A percentile compares a stretch with the other conserved stretches of the same genome.
Conservation (phyloP, 2,329 filamentous ascomycete species). For the Metarhizium humberi region DNA sequence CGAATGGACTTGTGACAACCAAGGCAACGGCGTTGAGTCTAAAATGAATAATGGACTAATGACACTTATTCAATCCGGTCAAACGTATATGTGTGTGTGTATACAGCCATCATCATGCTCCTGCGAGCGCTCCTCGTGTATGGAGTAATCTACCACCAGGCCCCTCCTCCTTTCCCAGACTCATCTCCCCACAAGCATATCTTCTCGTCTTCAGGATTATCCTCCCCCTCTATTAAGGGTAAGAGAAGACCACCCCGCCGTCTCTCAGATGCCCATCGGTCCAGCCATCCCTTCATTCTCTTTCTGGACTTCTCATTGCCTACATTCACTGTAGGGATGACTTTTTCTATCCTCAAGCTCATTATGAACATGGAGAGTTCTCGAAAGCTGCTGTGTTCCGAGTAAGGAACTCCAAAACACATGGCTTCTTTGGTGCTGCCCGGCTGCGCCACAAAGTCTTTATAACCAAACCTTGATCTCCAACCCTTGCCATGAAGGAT, state of each 20-base stretch:
- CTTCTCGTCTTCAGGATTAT: conserved; percentile 19
- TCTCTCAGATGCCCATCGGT: conserved; percentile 52
- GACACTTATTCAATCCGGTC: neutral
- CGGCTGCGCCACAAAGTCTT: conserved; percentile 69
- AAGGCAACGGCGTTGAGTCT: conserved; percentile 2
- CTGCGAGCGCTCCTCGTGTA: neutral
- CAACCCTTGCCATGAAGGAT: conserved; percentile 56
- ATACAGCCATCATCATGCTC: neutral
- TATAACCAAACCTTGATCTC: conserved; percentile 62
- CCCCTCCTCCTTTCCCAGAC: conserved; percentile 26
- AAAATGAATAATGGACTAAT: neutral
- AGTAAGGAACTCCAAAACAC: conserved; percentile 92
- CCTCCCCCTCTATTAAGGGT: conserved; percentile 31
- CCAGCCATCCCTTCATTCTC: conserved; percentile 57
- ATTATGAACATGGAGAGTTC: conserved; percentile 93
- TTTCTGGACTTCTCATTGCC: conserved; percentile 47
- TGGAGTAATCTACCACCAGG: conserved; percentile 24
- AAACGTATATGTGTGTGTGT: neutral
- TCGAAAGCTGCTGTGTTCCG: conserved; percentile 89
- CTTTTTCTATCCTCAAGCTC: conserved; percentile 73
- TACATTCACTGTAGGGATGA: conserved; percentile 89
- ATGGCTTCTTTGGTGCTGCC: conserved; percentile 75
- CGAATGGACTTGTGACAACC: neutral
- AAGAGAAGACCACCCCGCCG: conserved; percentile 43
- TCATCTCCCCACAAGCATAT: conserved; percentile 29